phyloP scores from a whole-genome alignment of 2,329 filamentous ascomycete genomes.

The Niveomyces coronatus region DNA sequence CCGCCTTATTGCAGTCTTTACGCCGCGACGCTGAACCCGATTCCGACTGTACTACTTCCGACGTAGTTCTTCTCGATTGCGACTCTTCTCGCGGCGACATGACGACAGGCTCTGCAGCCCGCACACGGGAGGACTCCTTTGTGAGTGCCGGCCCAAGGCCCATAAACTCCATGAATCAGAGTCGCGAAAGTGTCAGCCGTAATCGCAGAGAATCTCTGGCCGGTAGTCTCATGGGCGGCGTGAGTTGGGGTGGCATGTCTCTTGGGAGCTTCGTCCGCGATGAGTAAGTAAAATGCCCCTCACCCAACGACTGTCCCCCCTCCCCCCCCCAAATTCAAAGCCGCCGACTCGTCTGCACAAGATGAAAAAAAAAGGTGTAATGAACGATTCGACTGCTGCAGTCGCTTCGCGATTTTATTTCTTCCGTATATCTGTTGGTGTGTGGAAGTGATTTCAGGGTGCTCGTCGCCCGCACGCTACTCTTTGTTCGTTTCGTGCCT shows the following conservation, averaged over 20 bases:
- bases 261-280: conserved; percentile 96
- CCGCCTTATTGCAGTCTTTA: conserved; percentile 16
- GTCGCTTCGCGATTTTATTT: conserved; percentile 2
- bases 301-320: conserved; percentile 4
- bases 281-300: conserved; percentile 58
- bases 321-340: too few relatives aligned
- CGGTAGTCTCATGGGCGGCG: conserved; percentile 62
- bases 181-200: conserved; percentile 47
- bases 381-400: neutral
- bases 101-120: conserved; percentile 48
- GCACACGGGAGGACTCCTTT: conserved; percentile 54
- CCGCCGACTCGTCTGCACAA: too few relatives aligned
- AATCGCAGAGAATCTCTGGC: conserved; percentile 52
- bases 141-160: conserved; percentile 55
- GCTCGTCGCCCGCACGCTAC: neutral
- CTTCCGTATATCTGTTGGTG: too few relatives aligned
- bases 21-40: conserved; percentile 18
- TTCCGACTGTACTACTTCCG: too few relatives aligned
- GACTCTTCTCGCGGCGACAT: conserved; percentile 31
- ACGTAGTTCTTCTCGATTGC: conserved; percentile 17
- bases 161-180: conserved; percentile 56
- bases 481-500: neutral
- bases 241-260: conserved; percentile 95
- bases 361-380: too few relatives aligned
- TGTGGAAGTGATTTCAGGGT: too few relatives aligned